Base-by-base conservation (phyloP, 495 filamentous ascomycete species). In the Stereocaulon alpinum region DNA sequence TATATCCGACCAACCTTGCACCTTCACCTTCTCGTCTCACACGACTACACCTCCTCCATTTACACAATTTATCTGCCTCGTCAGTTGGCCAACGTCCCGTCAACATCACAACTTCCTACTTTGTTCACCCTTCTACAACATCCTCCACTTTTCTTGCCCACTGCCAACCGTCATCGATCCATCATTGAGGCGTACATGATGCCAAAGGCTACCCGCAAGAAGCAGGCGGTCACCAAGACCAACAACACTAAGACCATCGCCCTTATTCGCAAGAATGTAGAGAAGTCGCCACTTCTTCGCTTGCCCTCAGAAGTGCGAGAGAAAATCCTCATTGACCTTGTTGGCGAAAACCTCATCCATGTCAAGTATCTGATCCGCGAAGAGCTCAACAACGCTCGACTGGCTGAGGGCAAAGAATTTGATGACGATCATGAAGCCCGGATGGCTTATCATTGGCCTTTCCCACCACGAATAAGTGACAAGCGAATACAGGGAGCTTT, bases 141-240 rank as follows among this genome's bases (percentile, higher is more conserved):
- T 24, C 1, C 11, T n/a, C 15, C 2, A 24, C 18, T 7, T 37
- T 12, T 37, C 12, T 37, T 37, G 34, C 34, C 34, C 4, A 37
- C 34, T 12, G 1, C 6, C 1, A 37, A 9, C 34, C 12, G 9
- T 10, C 34, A 37, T 37, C 34, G 7, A 12, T 37, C 34, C 7
- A 37, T 9, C 9, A 37, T 37, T 10, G 34, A 37, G 6, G 34
- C 34, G 7, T 12, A 12, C 34, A 37, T 10, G 2, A 37, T 37
- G 34, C 24, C 20, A 17, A 55, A 55, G 52, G 18, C n/a, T 17
- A 17, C 44, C 22, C 54, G 44, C 34, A 62, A 62, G 45, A 57
- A 54, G 45, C 54, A 62, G 42, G 60, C 37, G 9, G 60, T 62
- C 4, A 62, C 42, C 24, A 62, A 58, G 43, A 62, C 60, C 0